phyloP scores from a whole-genome alignment of 2,329 filamentous ascomycete genomes.

The Elsinoe ampelina region DNA sequence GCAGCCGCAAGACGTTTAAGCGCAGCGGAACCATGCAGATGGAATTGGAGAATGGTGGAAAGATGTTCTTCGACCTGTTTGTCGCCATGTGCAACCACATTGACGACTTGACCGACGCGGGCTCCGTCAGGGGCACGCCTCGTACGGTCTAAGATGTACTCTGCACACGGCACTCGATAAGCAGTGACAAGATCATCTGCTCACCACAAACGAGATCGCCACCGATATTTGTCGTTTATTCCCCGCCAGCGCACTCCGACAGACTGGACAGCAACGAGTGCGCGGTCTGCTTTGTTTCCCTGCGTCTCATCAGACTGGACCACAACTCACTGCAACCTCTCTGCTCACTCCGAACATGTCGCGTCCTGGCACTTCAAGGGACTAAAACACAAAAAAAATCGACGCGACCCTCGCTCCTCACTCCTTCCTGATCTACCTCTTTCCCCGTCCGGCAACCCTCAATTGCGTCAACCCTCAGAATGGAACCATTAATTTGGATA shows the following conservation, averaged over 20 bases:
- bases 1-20: slow-evolving; percentile 96
- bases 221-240: not conserved
- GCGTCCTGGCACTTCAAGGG: slow-evolving; percentile 1
- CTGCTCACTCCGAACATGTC: not conserved
- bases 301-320: slow-evolving; percentile 3
- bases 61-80: slow-evolving; percentile 97
- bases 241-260: not conserved
- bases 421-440: not conserved
- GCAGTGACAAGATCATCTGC: slow-evolving; percentile 9
- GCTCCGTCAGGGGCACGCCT: slow-evolving; percentile 44
- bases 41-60: slow-evolving; percentile 92
- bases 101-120: slow-evolving; percentile 81
- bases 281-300: not conserved
- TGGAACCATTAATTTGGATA: slow-evolving; percentile 14
- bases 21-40: slow-evolving; percentile 96
- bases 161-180: slow-evolving; percentile 16
- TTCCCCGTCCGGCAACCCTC: not conserved
- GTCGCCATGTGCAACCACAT: slow-evolving; percentile 98
- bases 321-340: not conserved
- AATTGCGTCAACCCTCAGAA: slow-evolving; percentile 12
- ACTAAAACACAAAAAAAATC: not conserved
- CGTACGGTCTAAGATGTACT: slow-evolving; percentile 41
- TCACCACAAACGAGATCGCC: not conserved
- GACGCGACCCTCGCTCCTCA: not conserved
- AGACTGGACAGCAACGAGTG: slow-evolving; percentile 2